Percentiles rank a stretch among this genome's conserved stretches.
Evolutionary conservation across 2,329 filamentous ascomycete species (phyloP).

Genomic region (Penicillium palitans): DNA sequence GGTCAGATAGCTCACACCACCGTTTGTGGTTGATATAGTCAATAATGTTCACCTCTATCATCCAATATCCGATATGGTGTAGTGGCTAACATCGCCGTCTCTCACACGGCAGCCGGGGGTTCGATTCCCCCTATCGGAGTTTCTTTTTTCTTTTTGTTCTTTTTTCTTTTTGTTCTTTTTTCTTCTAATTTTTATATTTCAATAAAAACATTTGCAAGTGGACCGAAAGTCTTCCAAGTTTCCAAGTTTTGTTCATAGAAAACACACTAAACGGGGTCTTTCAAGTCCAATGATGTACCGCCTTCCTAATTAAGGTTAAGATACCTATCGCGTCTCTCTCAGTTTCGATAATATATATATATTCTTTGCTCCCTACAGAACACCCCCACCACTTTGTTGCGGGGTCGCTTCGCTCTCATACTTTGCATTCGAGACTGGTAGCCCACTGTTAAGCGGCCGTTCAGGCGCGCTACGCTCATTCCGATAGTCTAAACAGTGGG

Average conservation of each 20-base stretch:
- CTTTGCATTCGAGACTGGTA: background rate
- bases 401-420: background rate
- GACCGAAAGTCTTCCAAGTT: background rate
- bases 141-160: background rate
- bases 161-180: slow-evolving; percentile 1
- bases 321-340: too few species aligned
- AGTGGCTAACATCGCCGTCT: slow-evolving; percentile 34
- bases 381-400: background rate
- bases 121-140: slow-evolving; percentile 33
- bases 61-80: slow-evolving; percentile 28
- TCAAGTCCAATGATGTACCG: background rate
- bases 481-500: background rate
- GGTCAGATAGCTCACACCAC: too few species aligned
- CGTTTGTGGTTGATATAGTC: too few species aligned
- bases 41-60: too few species aligned
- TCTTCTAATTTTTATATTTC: background rate
- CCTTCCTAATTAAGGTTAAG: background rate
- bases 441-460: background rate
- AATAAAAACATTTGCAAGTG: too few species aligned
- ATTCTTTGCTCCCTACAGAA: background rate
- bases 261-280: background rate
- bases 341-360: too few species aligned
- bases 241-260: background rate
- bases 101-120: slow-evolving; percentile 33
- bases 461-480: background rate